Evolutionary conservation across 75 land plant species (phyloP).

Genomic region (Cunninghamia lanceolata): DNA sequence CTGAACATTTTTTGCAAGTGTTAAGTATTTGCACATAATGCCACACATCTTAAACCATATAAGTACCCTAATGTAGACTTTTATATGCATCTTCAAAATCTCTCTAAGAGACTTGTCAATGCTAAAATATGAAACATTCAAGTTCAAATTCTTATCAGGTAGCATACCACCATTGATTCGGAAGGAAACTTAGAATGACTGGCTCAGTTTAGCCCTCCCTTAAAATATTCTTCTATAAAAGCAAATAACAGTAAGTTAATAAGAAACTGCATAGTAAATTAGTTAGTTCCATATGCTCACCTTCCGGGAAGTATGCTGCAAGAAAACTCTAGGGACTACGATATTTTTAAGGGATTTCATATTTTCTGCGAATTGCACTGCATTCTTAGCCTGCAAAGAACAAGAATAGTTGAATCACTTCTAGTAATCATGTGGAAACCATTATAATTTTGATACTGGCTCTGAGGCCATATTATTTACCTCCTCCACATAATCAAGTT

Average conservation of each 20-base stretch:
- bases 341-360: constrained; percentile 41
- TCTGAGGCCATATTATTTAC: constrained; percentile 11
- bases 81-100: background rate
- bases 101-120: background rate
- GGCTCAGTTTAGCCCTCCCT: no score
- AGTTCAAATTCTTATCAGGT: background rate
- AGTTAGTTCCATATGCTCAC: constrained; percentile 13
- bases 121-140: background rate
- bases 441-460: background rate
- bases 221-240: background rate
- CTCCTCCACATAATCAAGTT: constrained; percentile 53
- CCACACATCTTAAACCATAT: background rate
- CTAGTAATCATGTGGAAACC: constrained; percentile 1
- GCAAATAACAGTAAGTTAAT: no score
- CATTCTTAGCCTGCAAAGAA: constrained; percentile 34
- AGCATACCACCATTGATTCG: background rate
- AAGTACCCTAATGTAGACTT: background rate
- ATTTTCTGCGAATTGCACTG: constrained; percentile 29
- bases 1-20: background rate
- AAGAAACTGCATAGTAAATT: background rate
- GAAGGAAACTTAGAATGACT: background rate
- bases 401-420: background rate
- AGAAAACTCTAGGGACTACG: constrained; percentile 42
- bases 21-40: background rate
- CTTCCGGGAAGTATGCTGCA: constrained; percentile 46